Percentiles rank a stretch among this genome's conserved stretches.
Evolutionary conservation across 257 asterid genomes (phyloP).

Genomic region (Solanum sparsipilum): DNA sequence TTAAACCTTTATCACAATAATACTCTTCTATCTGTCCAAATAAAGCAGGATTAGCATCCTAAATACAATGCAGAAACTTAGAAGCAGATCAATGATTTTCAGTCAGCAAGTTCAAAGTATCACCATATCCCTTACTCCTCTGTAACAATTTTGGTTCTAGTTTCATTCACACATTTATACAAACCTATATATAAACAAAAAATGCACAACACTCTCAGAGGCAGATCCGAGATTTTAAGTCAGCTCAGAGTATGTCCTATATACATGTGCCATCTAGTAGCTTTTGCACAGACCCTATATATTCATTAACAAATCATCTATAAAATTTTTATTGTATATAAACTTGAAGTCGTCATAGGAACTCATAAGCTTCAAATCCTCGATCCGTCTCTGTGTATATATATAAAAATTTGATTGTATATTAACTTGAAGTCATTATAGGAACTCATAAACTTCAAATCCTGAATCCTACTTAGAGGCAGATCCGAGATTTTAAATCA

Average conservation of each 20-base stretch:
- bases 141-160: neutral
- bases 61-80: neutral
- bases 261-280: neutral
- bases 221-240: neutral
- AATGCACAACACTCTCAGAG: neutral
- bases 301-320: neutral
- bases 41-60: neutral
- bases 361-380: neutral
- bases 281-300: neutral
- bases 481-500: neutral
- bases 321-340: too few species aligned
- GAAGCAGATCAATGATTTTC: neutral
- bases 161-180: neutral
- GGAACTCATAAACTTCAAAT: neutral
- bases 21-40: slow-evolving; percentile 71
- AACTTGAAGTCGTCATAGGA: neutral
- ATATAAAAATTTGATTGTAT: too few species aligned
- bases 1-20: slow-evolving; percentile 58
- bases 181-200: neutral
- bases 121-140: neutral
- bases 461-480: neutral
- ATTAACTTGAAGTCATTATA: neutral
- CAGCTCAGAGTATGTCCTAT: neutral
- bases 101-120: neutral
- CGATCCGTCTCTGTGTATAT: neutral